phyloP scores from a whole-genome alignment of 768 basidiomycete species.

The Serendipita sp. region DNA sequence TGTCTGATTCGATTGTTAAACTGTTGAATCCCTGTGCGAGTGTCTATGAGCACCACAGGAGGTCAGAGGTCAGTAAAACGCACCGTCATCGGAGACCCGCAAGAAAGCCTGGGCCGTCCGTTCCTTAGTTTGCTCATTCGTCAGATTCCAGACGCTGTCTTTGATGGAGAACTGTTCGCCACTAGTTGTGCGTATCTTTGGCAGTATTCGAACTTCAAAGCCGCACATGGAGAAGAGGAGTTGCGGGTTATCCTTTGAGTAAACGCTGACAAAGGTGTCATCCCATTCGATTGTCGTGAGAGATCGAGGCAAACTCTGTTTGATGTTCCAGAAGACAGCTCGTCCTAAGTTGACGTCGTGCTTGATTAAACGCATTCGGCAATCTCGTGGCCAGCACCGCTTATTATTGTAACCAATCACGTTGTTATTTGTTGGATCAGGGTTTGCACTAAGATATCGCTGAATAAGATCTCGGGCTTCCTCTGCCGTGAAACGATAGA shows the following conservation, averaged over 20 bases:
- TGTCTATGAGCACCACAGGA: conserved; percentile 3
- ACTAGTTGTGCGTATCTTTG: conserved; percentile 87
- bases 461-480: conserved; percentile 96
- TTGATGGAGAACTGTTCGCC: conserved; percentile 95
- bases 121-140: conserved; percentile 94
- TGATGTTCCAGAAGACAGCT: conserved; percentile 99
- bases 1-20: conserved; percentile 97
- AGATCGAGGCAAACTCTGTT: conserved; percentile 87
- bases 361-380: conserved; percentile 97
- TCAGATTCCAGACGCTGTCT: conserved; percentile 92
- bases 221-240: conserved; percentile 96
- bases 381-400: conserved; percentile 97
- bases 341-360: conserved; percentile 98
- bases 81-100: conserved; percentile 89
- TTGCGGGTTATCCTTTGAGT: conserved; percentile 95
- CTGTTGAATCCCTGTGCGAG: conserved; percentile 57
- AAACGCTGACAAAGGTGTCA: conserved; percentile 92
- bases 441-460: conserved; percentile 90
- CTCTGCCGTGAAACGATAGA: conserved; percentile 95
- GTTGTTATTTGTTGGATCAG: conserved; percentile 97
- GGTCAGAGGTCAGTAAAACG: conserved; percentile 6
- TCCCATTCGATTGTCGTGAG: conserved; percentile 99
- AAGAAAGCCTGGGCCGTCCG: conserved; percentile 95
- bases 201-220: conserved; percentile 96
- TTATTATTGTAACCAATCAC: conserved; percentile 99